These are phyloP conservation scores for Umbelopsis sp. DNA, from an alignment of 192 early-diverging fungal species.

Conservation along the genomic window DNA sequence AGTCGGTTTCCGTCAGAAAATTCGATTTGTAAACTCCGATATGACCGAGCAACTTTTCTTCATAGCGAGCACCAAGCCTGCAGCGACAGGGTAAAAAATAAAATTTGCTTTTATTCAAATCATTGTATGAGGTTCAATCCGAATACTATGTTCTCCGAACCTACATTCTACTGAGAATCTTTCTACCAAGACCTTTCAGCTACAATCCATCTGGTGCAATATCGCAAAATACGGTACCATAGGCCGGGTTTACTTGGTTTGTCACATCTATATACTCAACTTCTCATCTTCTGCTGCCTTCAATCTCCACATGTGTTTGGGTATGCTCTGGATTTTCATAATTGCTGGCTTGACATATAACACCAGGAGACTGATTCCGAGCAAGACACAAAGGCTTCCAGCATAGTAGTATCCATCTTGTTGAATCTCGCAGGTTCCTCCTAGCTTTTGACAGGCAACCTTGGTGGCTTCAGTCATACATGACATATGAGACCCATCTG, in stretches of 20 bases:
- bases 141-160: too few relatives aligned
- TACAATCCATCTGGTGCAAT: too few relatives aligned
- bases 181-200: not conserved
- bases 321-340: constrained; percentile 52
- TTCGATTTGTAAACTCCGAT: too few relatives aligned
- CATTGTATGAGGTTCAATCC: too few relatives aligned
- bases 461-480: constrained; percentile 70
- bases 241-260: too few relatives aligned
- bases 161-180: not conserved
- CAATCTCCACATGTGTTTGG: constrained; percentile 33
- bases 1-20: too few relatives aligned
- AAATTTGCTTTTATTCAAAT: too few relatives aligned
- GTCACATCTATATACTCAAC: not conserved
- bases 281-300: constrained; percentile 14
- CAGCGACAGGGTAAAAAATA: too few relatives aligned
- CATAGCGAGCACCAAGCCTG: too few relatives aligned
- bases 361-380: constrained; percentile 63
- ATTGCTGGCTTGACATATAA: constrained; percentile 64
- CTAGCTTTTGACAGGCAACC: constrained; percentile 57
- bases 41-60: too few relatives aligned
- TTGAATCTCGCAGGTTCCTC: constrained; percentile 66
- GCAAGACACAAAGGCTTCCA: constrained; percentile 65
- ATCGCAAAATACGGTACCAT: too few relatives aligned
- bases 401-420: constrained; percentile 92
- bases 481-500: constrained; percentile 45